phyloP scores from a whole-genome alignment of 257 asterid genomes.

The Solanum bulbocastanum region DNA sequence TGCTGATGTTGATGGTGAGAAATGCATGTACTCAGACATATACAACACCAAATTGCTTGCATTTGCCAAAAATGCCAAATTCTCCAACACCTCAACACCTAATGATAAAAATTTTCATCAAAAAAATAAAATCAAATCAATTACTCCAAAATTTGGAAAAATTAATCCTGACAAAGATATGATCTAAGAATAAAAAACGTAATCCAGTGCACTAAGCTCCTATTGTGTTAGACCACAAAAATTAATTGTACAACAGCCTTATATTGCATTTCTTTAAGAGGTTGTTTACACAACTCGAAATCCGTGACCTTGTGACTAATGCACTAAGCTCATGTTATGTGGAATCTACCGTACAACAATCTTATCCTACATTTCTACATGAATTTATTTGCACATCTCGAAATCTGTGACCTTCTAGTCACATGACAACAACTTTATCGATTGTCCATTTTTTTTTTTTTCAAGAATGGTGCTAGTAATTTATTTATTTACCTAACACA shows the following conservation, averaged over 20 bases:
- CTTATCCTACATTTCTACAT: neutral
- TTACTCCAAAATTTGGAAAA: neutral
- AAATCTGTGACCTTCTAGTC: rapidly evolving
- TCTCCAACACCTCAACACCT: constrained; percentile 43
- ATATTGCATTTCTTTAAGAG: too few relatives aligned
- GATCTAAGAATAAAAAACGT: neutral
- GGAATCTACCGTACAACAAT: neutral
- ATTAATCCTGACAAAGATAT: neutral
- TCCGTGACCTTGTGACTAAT: neutral
- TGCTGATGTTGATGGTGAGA: constrained; percentile 64
- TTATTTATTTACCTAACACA: constrained; percentile 55
- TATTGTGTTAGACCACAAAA: neutral
- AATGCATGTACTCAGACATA: constrained; percentile 61
- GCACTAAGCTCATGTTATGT: neutral
- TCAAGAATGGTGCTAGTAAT: neutral
- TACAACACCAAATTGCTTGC: constrained; percentile 88
- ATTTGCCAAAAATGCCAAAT: constrained; percentile 79
- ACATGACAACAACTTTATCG: neutral
- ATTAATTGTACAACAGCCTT: neutral
- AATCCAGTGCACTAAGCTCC: neutral
- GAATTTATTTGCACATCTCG: neutral
- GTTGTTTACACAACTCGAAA: too few relatives aligned
- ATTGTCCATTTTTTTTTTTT: neutral
- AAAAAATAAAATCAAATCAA: neutral
- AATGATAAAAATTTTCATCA: constrained; percentile 9